These are phyloP conservation scores for Hortiboletus flavorubellus DNA, from an alignment of 768 basidiomycete species.

Conservation along the genomic window DNA sequence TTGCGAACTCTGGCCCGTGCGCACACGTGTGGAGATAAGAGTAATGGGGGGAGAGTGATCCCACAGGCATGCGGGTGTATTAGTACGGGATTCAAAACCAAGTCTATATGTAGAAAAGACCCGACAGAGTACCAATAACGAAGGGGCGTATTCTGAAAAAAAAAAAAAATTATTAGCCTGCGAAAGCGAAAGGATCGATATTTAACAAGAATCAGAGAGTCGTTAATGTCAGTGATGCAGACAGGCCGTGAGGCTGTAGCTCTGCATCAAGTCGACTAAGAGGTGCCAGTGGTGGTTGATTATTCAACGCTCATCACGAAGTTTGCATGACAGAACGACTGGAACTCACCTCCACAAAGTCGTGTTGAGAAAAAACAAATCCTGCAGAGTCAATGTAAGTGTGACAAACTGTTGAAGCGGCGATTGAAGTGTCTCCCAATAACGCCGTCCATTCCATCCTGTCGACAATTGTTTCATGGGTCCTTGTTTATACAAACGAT, in stretches of 20 bases:
- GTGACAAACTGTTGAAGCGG: constrained; percentile 17
- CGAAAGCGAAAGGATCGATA: not conserved
- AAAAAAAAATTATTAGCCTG: constrained; percentile 18
- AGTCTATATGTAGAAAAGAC: not conserved
- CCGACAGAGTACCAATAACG: not conserved
- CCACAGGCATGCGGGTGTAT: not conserved
- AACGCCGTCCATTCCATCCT: not conserved
- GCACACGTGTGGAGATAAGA: constrained; percentile 4
- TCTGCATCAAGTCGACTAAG: constrained; percentile 77
- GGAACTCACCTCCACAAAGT: constrained; percentile 16
- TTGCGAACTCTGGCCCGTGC: not conserved
- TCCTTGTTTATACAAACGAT: constrained; percentile 5
- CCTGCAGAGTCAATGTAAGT: too few species aligned
- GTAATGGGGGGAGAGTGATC: not conserved
- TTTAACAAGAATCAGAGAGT: constrained; percentile 41
- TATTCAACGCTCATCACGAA: constrained; percentile 79
- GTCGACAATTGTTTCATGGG: constrained; percentile 4
- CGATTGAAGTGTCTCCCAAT: constrained; percentile 4
- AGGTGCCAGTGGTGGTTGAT: constrained; percentile 79
- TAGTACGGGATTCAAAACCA: not conserved
- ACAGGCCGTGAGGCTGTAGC: constrained; percentile 29
- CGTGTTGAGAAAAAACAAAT: not conserved
- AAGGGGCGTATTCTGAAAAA: constrained; percentile 5
- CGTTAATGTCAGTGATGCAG: constrained; percentile 78
- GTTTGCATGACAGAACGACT: not conserved